phyloP scores from a whole-genome alignment of 495 filamentous ascomycete species.

The Trichocladium antarcticum region DNA sequence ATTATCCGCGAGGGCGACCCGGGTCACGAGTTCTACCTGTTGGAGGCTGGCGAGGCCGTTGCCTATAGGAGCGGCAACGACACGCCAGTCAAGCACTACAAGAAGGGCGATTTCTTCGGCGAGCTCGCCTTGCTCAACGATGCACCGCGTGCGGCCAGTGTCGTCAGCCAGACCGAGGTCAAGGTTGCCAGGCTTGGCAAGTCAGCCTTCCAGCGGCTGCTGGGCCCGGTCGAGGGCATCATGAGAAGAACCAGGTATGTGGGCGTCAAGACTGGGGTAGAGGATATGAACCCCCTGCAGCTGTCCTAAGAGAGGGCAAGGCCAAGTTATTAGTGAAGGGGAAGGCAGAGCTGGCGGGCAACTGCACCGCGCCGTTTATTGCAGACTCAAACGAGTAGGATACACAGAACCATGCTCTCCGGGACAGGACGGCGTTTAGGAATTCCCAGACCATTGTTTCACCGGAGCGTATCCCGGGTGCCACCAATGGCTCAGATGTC shows the following conservation, averaged over 20 bases:
- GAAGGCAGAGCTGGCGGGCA: too few relatives aligned
- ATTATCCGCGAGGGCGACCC: conserved; percentile 91
- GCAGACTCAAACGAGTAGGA: background rate
- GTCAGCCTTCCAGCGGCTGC: conserved; percentile 82
- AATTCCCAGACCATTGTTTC: conserved; percentile 12
- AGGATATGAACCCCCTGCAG: conserved; percentile 44
- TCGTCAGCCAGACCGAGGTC: conserved; percentile 68
- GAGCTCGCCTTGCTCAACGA: conserved; percentile 91
- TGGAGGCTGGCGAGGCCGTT: conserved; percentile 82
- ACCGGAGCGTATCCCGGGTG: background rate
- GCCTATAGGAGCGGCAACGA: conserved; percentile 58
- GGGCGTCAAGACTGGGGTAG: conserved; percentile 41
- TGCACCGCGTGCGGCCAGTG: conserved; percentile 82
- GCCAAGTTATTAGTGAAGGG: background rate
- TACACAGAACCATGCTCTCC: background rate
- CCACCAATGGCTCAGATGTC: background rate
- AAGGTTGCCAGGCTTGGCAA: conserved; percentile 93
- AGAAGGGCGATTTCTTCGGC: conserved; percentile 93
- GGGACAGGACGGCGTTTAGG: conserved; percentile 17
- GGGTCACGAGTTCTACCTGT: conserved; percentile 82
- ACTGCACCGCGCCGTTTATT: background rate
- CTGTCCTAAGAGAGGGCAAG: conserved; percentile 3
- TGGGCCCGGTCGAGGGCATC: conserved; percentile 88
- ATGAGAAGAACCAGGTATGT: conserved; percentile 66
- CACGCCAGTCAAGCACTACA: conserved; percentile 62